Base-by-base conservation (phyloP, 1,284 basidiomycete species). In the Cerrena zonata region DNA sequence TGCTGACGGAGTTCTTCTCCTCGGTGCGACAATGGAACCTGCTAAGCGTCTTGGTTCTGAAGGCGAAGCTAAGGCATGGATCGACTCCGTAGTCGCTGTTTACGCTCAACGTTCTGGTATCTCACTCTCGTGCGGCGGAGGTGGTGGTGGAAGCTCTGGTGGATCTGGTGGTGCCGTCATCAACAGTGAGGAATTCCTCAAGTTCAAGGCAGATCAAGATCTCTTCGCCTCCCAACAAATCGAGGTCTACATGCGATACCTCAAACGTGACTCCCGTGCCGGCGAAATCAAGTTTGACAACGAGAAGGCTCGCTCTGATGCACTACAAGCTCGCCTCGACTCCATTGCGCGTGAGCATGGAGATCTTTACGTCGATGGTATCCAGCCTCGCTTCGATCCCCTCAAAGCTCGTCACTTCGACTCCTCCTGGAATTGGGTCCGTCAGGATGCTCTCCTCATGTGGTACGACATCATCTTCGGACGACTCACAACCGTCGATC, bases 371-470 rank as follows among this genome's bases (percentile, higher is more conserved):
- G 77, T 97, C 56, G 89, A 96, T 52, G 95, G 95, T 43, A 96
- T 99, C 58, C 84, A 94, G 65, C 94, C 95, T 15, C 78, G 82
- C 52, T 99, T 99, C 72, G 91, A 94, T 62, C 86, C 91, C 2
- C 77, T 95, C 66, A 99, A 99, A 72, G 95, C 94, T 18, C 90
- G 96, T 47, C 91, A 90, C 65, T 99, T 99, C 75, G 94, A 97
- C 68, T 97, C 94, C 10, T 93, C 89, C 11, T 99, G 95, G 95
- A 99, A 99, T 69, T 99, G 95, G 96, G 94, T 91, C 47, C 86
- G 95, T 58, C 94, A 97, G 71, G 93, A 95, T 57, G 91, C 94
- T 23, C 77, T 98, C 38, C 76, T 91, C 54, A 92, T 98, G 89
- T 98, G 88, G 74, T 97, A 94, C 72, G 94, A 97, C 66, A 95